A percentile compares a stretch with the other conserved stretches of the same genome.
Conservation (phyloP, 2,329 filamentous ascomycete genomes). For the Colletotrichum orchidophilum region DNA sequence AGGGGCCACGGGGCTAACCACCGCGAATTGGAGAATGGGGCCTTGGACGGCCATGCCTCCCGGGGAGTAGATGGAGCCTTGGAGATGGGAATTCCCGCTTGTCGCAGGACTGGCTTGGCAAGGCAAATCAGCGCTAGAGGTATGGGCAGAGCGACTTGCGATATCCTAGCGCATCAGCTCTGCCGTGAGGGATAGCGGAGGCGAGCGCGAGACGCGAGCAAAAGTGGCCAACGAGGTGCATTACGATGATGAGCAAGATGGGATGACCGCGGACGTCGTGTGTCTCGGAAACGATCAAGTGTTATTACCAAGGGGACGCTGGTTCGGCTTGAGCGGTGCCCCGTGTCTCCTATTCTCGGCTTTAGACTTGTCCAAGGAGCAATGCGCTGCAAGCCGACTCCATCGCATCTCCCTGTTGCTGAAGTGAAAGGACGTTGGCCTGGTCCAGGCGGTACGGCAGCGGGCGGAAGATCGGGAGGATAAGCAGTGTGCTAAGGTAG, state of each 20-base stretch:
- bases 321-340: constrained; percentile 19
- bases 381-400: background rate
- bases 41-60: constrained; percentile 21
- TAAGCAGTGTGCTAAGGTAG: background rate
- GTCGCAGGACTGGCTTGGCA: constrained; percentile 16
- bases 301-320: constrained; percentile 7
- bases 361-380: background rate
- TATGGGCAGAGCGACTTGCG: background rate
- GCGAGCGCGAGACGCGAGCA: constrained; percentile 26
- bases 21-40: background rate
- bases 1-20: constrained; percentile 6
- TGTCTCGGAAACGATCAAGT: constrained; percentile 27
- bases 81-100: constrained; percentile 25
- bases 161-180: background rate
- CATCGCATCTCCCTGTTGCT: background rate
- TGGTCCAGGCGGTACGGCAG: background rate
- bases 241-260: constrained; percentile 13
- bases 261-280: constrained; percentile 18
- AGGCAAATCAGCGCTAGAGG: background rate
- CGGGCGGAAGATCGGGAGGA: background rate
- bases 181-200: background rate
- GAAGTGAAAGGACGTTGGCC: background rate
- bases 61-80: constrained; percentile 9
- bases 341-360: background rate
- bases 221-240: constrained; percentile 2